A percentile compares a stretch with the other conserved stretches of the same genome.
phyloP scores from a whole-genome alignment of 2,329 filamentous ascomycete species.

The Colletotrichum truncatum region DNA sequence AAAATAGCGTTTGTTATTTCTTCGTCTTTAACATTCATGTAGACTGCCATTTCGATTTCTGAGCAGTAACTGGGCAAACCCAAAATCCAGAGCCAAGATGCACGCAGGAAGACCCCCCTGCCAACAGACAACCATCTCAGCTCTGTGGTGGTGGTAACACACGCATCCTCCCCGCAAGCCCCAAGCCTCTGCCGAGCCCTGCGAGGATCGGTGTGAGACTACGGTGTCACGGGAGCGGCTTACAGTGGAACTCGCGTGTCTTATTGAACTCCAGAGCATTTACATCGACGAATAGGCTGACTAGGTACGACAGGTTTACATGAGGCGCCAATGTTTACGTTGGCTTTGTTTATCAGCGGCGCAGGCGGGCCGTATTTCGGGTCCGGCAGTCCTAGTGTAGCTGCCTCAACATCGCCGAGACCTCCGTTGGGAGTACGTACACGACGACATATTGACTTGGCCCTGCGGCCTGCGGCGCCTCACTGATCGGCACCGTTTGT shows the following conservation, averaged over 20 bases:
- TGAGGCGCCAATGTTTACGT: too few species aligned
- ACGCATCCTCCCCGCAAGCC: background rate
- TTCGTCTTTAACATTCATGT: too few species aligned
- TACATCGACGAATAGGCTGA: background rate
- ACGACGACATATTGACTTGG: background rate
- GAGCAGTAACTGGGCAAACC: too few species aligned
- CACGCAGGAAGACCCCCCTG: slow-evolving; percentile 1
- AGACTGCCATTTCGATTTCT: too few species aligned
- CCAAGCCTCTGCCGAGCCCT: background rate
- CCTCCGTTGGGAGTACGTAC: background rate
- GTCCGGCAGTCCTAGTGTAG: background rate
- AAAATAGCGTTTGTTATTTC: background rate
- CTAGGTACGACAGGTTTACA: background rate
- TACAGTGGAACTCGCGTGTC: background rate
- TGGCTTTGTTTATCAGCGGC: too few species aligned
- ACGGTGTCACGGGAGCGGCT: slow-evolving; percentile 1
- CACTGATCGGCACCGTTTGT: slow-evolving; percentile 18
- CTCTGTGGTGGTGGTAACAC: background rate
- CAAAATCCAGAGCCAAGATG: background rate
- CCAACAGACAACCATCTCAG: background rate
- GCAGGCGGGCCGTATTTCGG: background rate
- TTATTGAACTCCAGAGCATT: background rate
- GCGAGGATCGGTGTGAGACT: slow-evolving; percentile 11
- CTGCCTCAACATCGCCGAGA: background rate
- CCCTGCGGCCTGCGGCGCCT: slow-evolving; percentile 9